Evolutionary conservation across 2,329 filamentous ascomycete genomes (phyloP), one percentile per base, ranked within the genome.

Genomic region (Penicillium sp.): DNA sequence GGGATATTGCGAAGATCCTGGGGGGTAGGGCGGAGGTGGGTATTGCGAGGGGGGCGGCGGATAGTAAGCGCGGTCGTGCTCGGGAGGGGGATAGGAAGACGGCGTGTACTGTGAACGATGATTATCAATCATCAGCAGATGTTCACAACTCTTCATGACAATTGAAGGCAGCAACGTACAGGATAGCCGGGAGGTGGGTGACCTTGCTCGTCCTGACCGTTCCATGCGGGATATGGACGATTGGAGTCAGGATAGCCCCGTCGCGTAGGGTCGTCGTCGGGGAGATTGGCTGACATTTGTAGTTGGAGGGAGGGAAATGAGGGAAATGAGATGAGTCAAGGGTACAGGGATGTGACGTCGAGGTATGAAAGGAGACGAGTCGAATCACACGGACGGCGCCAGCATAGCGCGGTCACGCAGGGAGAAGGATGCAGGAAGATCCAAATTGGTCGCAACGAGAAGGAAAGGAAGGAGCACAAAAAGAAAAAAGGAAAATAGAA

Each of bases 231-330:
- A 66, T 40, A 27, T n/a, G 38, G 38, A 55, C 71, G 72, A 63
- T 66, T 67, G 53, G 48, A 48, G 43, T 54, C 53, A 60, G 71
- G 69, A 66, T 74, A 72, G 61, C 70, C 71, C 64, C 67, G 71
- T 53, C 71, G 72, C 63, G 66, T 68, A 52, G 72, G 68, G 63
- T 76, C 74, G 64, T 60, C 62, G 54, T 68, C 64, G 63, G 67
- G 63, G 54, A 71, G 67, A 59, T 74, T 72, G 66, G 59, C 66
- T 63, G 70, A 72, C 70, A 72, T 72, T 71, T 61, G 67, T 64
- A 58, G 58, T 53, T 44, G 50, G 44, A 56, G 42, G 52, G 53
- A 53, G 48, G 50, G 46, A 59, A 53, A 59, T 53, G 53, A 57
- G 54, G 53, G 53, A 53, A 54, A 56, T 50, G 49, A 59, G 55